Evolutionary conservation across 1,139 yeast species (phyloP).

Genomic region (Diutina siamensis): DNA sequence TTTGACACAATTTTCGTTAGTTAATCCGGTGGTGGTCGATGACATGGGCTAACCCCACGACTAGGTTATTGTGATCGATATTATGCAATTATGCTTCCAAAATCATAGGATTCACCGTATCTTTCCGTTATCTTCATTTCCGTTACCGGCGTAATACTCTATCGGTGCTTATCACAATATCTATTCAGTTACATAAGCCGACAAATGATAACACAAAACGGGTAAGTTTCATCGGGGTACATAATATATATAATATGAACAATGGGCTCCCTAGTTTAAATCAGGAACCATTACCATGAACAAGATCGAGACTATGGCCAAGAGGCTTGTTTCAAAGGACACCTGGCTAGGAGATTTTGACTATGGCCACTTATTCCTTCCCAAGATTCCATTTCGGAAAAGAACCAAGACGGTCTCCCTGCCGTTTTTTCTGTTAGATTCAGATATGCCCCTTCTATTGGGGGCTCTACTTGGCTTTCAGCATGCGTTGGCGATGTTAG

Average conservation of each 20-base stretch:
- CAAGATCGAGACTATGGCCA: background rate
- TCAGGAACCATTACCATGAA: background rate
- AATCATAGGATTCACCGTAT: background rate
- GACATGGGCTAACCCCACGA: too few species aligned
- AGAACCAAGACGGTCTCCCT: conserved; percentile 37
- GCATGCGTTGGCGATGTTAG: conserved; percentile 82
- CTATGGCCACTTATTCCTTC: conserved; percentile 65
- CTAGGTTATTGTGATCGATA: too few species aligned
- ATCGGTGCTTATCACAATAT: background rate
- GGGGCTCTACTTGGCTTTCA: conserved; percentile 76
- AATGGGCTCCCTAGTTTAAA: background rate
- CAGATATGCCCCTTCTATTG: conserved; percentile 66
- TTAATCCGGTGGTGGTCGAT: too few species aligned
- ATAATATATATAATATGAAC: background rate
- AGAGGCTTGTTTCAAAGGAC: conserved; percentile 23
- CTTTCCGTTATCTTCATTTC: background rate
- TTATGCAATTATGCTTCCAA: too few species aligned
- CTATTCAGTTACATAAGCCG: background rate
- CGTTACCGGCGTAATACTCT: background rate
- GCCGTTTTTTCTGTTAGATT: conserved; percentile 72
- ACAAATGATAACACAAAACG: too few species aligned
- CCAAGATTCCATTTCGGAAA: conserved; percentile 57
- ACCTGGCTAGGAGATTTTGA: conserved; percentile 80
- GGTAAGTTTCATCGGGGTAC: background rate
- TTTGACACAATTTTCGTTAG: too few species aligned